Percentiles rank a stretch among this genome's conserved stretches.
phyloP scores from a whole-genome alignment of 768 basidiomycete species.

The Lactarius tabidus region DNA sequence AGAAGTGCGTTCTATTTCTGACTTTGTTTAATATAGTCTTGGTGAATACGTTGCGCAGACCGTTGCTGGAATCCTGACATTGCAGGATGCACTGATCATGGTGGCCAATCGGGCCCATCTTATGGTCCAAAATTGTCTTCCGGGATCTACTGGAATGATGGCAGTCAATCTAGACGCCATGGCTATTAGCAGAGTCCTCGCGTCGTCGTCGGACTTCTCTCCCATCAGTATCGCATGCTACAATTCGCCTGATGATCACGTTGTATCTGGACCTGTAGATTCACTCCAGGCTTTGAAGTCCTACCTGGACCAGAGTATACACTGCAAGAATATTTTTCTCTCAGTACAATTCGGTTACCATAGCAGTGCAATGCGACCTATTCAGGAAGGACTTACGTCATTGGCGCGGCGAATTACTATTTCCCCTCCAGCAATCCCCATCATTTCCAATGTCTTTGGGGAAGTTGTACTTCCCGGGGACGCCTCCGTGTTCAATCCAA shows the following conservation, averaged over 20 bases:
- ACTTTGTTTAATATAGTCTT: conserved; percentile 41
- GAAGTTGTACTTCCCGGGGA: conserved; percentile 52
- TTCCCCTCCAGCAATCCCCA: conserved; percentile 49
- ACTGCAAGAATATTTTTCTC: conserved; percentile 43
- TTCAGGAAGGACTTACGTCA: conserved; percentile 46
- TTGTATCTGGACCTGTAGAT: conserved; percentile 52
- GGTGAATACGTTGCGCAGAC: conserved; percentile 75
- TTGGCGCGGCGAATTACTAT: conserved; percentile 39
- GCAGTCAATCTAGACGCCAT: conserved; percentile 43
- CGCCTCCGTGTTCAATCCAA: conserved; percentile 40
- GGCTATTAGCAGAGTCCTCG: conserved; percentile 37
- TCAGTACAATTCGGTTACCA: conserved; percentile 63
- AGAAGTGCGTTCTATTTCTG: conserved; percentile 10
- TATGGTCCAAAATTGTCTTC: conserved; percentile 47
- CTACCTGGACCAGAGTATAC: conserved; percentile 36
- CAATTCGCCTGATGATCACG: conserved; percentile 53
- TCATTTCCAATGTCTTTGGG: conserved; percentile 62
- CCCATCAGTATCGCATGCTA: conserved; percentile 53
- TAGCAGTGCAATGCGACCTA: conserved; percentile 56
- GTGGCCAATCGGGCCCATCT: conserved; percentile 56
- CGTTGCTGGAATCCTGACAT: conserved; percentile 51
- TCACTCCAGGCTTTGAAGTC: conserved; percentile 42
- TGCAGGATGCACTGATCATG: conserved; percentile 54
- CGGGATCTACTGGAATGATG: conserved; percentile 54
- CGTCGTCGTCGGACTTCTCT: conserved; percentile 33